Evolutionary conservation across 768 basidiomycete genomes (phyloP).

Genomic region (Auriscalpium orientale): DNA sequence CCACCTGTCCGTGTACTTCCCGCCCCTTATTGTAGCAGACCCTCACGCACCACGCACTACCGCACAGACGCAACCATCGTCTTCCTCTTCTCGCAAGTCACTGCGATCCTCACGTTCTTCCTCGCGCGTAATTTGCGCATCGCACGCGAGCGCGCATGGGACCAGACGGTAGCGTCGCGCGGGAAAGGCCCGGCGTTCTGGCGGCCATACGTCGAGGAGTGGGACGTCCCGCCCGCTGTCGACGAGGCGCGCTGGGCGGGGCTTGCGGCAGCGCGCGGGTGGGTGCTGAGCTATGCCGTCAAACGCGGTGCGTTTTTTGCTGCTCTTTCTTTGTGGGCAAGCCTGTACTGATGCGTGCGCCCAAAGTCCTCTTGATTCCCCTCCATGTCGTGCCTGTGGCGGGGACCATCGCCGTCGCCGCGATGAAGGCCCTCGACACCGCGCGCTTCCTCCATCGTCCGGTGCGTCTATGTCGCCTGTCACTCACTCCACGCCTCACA

Average conservation of each 20-base stretch:
- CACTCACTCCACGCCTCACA: not conserved
- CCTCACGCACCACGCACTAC: not conserved
- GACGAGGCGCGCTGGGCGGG: slow-evolving; percentile 24
- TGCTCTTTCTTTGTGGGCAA: not conserved
- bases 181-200: slow-evolving; percentile 82
- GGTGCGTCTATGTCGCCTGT: slow-evolving; percentile 30
- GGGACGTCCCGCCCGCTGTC: slow-evolving; percentile 51
- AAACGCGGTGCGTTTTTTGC: slow-evolving; percentile 33
- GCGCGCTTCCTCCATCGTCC: slow-evolving; percentile 61
- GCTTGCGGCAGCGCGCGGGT: slow-evolving; percentile 29
- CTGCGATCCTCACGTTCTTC: slow-evolving; percentile 73
- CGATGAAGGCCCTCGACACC: slow-evolving; percentile 60
- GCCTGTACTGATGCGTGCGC: slow-evolving; percentile 6
- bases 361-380: slow-evolving; percentile 50
- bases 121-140: slow-evolving; percentile 76
- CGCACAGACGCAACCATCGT: slow-evolving; percentile 63
- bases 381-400: slow-evolving; percentile 56
- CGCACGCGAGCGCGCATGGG: slow-evolving; percentile 71
- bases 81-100: slow-evolving; percentile 67
- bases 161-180: slow-evolving; percentile 75
- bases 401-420: slow-evolving; percentile 54
- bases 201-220: slow-evolving; percentile 77
- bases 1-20: slow-evolving; percentile 48
- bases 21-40: slow-evolving; percentile 1
- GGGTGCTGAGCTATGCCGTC: slow-evolving; percentile 34